Evolutionary conservation across 495 filamentous ascomycete species (phyloP).

Genomic region (Tuber melanosporum): DNA sequence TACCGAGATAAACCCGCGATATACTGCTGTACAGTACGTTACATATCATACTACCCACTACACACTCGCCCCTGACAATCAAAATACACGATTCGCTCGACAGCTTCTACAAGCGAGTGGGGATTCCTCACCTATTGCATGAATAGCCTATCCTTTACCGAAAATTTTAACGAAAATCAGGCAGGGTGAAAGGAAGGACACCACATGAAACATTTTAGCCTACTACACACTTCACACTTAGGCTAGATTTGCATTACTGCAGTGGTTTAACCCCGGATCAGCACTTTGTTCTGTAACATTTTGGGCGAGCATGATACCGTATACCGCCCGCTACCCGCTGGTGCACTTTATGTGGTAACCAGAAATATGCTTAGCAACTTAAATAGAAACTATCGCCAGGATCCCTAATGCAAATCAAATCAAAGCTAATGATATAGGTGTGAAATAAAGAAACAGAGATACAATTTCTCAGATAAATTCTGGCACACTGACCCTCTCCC

Average conservation of each 20-base stretch:
- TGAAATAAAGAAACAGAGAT: not conserved
- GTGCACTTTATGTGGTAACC: not conserved
- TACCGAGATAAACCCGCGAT: not conserved
- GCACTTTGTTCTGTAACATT: not conserved
- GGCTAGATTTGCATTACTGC: not conserved
- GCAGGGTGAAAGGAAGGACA: not conserved
- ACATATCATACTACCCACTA: not conserved
- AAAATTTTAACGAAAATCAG: not conserved
- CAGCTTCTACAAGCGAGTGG: not conserved
- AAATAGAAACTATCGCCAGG: not conserved
- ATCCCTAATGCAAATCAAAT: not conserved
- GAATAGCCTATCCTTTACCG: not conserved
- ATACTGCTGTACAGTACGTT: too few relatives aligned
- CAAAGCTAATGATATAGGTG: not conserved
- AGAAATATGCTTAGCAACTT: not conserved
- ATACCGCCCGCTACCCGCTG: too few relatives aligned
- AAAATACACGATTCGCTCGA: not conserved
- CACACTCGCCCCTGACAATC: not conserved
- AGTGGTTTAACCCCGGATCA: not conserved
- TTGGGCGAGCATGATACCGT: too few relatives aligned
- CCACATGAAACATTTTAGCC: not conserved
- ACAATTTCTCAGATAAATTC: not conserved
- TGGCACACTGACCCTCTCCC: not conserved
- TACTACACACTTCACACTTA: not conserved
- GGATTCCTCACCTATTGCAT: not conserved